phyloP scores from a whole-genome alignment of 441 rosid genomes.

The Eruca vesicaria region DNA sequence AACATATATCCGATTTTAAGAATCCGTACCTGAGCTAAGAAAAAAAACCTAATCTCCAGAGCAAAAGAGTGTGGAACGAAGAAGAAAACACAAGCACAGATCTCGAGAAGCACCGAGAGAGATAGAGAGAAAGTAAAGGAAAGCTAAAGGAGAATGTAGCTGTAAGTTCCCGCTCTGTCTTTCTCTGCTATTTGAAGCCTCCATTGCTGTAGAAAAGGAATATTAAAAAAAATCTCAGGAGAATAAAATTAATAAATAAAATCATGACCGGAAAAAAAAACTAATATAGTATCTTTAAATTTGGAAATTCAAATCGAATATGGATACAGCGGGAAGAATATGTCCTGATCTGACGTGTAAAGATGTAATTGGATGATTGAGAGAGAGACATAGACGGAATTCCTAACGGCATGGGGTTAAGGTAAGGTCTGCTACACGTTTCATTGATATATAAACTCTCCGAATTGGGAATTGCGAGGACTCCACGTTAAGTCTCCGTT shows the following conservation, averaged over 20 bases:
- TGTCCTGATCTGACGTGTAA: constrained; percentile 22
- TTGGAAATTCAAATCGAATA: background rate
- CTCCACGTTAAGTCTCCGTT: constrained; percentile 39
- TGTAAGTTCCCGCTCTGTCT: constrained; percentile 63
- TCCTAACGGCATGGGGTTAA: constrained; percentile 50
- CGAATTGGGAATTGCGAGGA: constrained; percentile 27
- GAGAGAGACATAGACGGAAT: constrained; percentile 34
- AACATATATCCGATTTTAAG: constrained; percentile 7
- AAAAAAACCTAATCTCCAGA: too few relatives aligned
- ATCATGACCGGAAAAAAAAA: too few relatives aligned
- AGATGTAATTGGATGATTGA: background rate
- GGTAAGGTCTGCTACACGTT: background rate
- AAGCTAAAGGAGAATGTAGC: constrained; percentile 24
- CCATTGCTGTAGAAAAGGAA: constrained; percentile 32
- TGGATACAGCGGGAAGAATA: background rate
- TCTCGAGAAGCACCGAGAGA: constrained; percentile 29
- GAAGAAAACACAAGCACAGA: constrained; percentile 38
- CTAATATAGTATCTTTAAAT: background rate
- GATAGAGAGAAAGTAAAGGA: constrained; percentile 23
- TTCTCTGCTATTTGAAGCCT: constrained; percentile 41
- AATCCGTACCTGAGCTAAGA: constrained; percentile 42
- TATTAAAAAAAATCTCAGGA: background rate
- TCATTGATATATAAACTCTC: background rate
- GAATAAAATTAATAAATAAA: too few relatives aligned
- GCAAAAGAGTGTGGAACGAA: background rate